Conservation (phyloP, 2,329 filamentous ascomycete species). For the Aspergillus carbonarius region DNA sequence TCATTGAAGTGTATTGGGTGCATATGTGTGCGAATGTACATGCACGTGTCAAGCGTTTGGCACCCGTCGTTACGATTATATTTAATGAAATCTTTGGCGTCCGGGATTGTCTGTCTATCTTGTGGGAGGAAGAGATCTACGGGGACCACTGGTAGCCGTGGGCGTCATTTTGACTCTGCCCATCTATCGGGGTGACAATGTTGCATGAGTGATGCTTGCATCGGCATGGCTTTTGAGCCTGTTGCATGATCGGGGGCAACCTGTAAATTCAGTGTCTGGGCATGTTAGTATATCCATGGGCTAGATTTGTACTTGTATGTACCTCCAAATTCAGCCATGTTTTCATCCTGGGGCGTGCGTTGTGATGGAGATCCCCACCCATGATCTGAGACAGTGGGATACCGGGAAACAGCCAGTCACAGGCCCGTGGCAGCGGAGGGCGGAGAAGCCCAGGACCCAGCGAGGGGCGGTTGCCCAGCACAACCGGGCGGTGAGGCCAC, state of each 20-base stretch:
- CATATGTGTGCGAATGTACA: slow-evolving; percentile 6
- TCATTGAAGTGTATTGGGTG: not conserved
- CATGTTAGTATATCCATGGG: not conserved
- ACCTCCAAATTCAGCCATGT: not conserved
- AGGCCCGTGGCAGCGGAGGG: not conserved
- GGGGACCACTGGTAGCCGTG: not conserved
- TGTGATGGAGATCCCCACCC: not conserved
- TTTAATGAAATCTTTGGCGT: slow-evolving; percentile 7
- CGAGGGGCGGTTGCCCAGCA: not conserved
- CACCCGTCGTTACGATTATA: slow-evolving; percentile 10
- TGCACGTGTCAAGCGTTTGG: slow-evolving; percentile 11
- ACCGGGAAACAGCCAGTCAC: not conserved
- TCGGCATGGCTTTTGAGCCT: not conserved
- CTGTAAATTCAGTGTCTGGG: not conserved
- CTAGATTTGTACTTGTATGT: not conserved
- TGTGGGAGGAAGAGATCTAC: not conserved
- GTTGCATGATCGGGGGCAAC: not conserved
- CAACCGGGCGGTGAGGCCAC: not conserved
- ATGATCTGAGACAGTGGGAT: not conserved
- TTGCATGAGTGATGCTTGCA: not conserved
- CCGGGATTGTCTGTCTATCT: slow-evolving; percentile 1
- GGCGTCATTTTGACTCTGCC: no score
- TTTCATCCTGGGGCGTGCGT: not conserved
- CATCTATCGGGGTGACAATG: not conserved
- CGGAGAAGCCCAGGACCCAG: not conserved